A percentile compares a stretch with the other conserved stretches of the same genome.
Evolutionary conservation across 495 filamentous ascomycete species (phyloP).

Genomic region (Penicillium samsonianum): DNA sequence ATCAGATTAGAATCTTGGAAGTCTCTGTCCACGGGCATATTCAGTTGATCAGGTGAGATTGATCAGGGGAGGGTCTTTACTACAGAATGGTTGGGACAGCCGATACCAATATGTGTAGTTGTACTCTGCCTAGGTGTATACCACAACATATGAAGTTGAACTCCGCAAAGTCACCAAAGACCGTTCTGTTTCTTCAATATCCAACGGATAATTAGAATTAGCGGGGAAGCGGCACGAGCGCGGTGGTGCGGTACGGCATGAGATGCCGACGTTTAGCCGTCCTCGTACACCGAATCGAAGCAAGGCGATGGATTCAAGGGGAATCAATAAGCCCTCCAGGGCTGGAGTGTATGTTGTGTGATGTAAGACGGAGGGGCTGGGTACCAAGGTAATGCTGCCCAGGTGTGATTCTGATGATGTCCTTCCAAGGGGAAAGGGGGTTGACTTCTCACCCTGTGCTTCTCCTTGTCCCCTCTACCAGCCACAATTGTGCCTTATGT

Average conservation of each 20-base stretch:
- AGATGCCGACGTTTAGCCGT: slow-evolving; percentile 22
- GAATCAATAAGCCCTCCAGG: neutral
- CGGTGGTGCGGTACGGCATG: slow-evolving; percentile 10
- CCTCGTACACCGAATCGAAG: slow-evolving; percentile 1
- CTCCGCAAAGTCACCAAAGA: neutral
- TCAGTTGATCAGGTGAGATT: too few species aligned
- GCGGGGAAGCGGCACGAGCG: slow-evolving; percentile 11
- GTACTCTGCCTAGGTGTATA: too few species aligned
- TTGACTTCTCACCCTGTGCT: slow-evolving; percentile 3
- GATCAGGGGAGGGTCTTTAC: neutral
- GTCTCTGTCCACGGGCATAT: neutral
- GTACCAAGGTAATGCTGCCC: neutral
- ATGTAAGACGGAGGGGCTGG: neutral
- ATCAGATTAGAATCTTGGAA: neutral
- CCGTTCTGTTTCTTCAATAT: neutral
- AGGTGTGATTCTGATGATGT: neutral
- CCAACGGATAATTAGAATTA: slow-evolving; percentile 16
- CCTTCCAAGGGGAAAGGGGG: neutral
- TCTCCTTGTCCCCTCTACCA: neutral
- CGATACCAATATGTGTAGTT: too few species aligned
- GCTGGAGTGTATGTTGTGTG: neutral
- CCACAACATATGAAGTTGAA: neutral
- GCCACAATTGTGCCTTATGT: slow-evolving; percentile 4
- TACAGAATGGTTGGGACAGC: too few species aligned
- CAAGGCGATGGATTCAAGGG: slow-evolving; percentile 3